Evolutionary conservation across 768 basidiomycete genomes (phyloP).

Genomic region (Hericium alpestre): DNA sequence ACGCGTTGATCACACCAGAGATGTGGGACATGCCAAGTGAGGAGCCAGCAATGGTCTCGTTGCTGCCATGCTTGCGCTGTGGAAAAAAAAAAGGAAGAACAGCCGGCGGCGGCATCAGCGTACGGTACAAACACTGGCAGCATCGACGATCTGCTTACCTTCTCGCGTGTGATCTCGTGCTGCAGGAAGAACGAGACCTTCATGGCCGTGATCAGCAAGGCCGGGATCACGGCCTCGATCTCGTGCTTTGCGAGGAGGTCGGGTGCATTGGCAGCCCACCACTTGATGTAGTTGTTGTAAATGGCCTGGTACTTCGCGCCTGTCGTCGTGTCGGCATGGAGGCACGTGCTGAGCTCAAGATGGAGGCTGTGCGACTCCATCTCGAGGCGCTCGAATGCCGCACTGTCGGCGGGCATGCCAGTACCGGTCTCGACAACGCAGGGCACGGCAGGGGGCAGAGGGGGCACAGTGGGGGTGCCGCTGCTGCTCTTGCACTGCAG

Average conservation of each 20-base stretch:
- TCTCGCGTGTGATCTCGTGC: neutral
- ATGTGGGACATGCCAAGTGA: neutral
- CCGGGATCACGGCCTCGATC: neutral
- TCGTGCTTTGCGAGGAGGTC: neutral
- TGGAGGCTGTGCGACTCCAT: neutral
- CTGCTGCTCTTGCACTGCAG: neutral
- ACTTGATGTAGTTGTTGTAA: neutral
- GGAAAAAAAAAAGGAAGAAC: no score
- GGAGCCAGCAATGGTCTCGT: neutral
- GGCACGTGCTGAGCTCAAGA: neutral
- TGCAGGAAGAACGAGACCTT: neutral
- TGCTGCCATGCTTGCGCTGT: no score
- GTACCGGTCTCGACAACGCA: no score
- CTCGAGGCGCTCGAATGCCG: neutral
- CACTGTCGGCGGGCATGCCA: no score
- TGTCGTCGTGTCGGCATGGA: neutral
- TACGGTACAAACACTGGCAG: no score
- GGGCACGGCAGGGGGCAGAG: no score
- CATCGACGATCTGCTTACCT: neutral
- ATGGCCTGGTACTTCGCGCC: neutral
- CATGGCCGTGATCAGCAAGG: neutral
- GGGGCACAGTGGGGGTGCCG: no score
- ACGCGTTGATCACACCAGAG: neutral
- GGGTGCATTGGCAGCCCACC: neutral
- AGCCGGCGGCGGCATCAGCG: no score